A percentile compares a stretch with the other conserved stretches of the same genome.
These are phyloP conservation scores for Emericellopsis cladophorae DNA, from an alignment of 2,329 filamentous ascomycete species.

Conservation along the genomic window DNA sequence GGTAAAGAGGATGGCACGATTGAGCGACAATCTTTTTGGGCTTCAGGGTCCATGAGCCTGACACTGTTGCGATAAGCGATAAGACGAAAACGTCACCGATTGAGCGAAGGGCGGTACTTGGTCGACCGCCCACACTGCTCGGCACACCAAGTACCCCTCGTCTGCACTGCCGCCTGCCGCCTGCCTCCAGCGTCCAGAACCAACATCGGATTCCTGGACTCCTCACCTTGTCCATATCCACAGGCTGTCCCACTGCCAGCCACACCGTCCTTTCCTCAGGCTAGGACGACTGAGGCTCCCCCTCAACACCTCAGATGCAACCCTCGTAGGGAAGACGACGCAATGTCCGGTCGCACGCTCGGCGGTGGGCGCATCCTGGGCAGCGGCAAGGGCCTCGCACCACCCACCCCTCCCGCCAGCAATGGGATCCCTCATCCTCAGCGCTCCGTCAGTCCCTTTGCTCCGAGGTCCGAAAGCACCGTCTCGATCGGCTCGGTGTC, in stretches of 20 bases:
- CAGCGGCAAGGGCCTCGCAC: conserved; percentile 70
- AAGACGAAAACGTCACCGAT: conserved; percentile 1
- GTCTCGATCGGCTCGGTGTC: conserved; percentile 63
- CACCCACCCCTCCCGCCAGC: conserved; percentile 32
- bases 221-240: no score
- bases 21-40: no score
- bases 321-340: neutral
- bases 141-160: no score
- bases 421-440: conserved; percentile 14
- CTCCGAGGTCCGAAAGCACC: conserved; percentile 54
- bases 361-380: conserved; percentile 88
- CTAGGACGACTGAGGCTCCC: no score
- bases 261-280: no score
- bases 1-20: neutral
- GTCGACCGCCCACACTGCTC: neutral
- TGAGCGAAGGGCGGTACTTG: neutral
- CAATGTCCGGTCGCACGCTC: conserved; percentile 75
- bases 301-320: no score
- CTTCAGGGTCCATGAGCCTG: no score
- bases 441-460: conserved; percentile 32
- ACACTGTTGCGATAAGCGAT: neutral
- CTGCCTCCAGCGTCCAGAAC: neutral
- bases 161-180: neutral
- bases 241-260: no score
- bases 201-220: no score